Percentiles rank a stretch among this genome's conserved stretches.
Conservation (phyloP, 1,284 basidiomycete genomes). For the Cutaneotrichosporon sp. region DNA sequence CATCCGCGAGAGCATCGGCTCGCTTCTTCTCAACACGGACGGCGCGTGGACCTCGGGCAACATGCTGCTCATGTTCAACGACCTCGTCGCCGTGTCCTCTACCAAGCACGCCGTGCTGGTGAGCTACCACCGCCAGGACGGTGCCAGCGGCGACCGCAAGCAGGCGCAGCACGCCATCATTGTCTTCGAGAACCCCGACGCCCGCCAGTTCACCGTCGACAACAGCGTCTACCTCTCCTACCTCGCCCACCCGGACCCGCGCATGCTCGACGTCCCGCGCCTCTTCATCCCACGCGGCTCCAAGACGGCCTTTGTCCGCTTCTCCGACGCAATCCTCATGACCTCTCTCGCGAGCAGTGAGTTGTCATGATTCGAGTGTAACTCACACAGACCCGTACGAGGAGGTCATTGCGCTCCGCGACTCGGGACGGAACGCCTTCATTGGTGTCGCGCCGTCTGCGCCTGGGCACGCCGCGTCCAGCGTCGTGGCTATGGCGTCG, state of each 20-base stretch:
- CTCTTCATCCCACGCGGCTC: conserved; percentile 42
- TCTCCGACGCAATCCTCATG: conserved; percentile 51
- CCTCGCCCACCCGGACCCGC: conserved; percentile 48
- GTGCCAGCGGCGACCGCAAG: conserved; percentile 12
- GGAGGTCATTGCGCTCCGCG: conserved; percentile 46
- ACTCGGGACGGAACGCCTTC: conserved; percentile 45
- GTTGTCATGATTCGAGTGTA: no score
- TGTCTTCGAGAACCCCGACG: conserved; percentile 30
- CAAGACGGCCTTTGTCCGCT: conserved; percentile 50
- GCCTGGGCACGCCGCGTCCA: conserved; percentile 18
- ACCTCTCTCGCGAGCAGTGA: conserved; percentile 37
- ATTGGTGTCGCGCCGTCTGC: conserved; percentile 32
- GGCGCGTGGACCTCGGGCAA: conserved; percentile 29
- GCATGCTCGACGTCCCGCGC: conserved; percentile 50
- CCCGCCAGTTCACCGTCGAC: conserved; percentile 30
- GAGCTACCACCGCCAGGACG: conserved; percentile 36
- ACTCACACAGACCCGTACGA: conserved; percentile 37
- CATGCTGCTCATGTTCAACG: conserved; percentile 41
- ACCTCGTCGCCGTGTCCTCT: conserved; percentile 35
- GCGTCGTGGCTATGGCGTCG: conserved; percentile 43
- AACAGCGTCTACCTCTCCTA: conserved; percentile 41
- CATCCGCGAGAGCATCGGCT: conserved; percentile 37
- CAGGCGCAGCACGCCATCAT: conserved; percentile 41
- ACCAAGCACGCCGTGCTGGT: conserved; percentile 43
- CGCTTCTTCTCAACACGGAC: conserved; percentile 32